A percentile compares a stretch with the other conserved stretches of the same genome.
Conservation (phyloP, 1,139 yeast species). For the Suhomyces chickasaworum region DNA sequence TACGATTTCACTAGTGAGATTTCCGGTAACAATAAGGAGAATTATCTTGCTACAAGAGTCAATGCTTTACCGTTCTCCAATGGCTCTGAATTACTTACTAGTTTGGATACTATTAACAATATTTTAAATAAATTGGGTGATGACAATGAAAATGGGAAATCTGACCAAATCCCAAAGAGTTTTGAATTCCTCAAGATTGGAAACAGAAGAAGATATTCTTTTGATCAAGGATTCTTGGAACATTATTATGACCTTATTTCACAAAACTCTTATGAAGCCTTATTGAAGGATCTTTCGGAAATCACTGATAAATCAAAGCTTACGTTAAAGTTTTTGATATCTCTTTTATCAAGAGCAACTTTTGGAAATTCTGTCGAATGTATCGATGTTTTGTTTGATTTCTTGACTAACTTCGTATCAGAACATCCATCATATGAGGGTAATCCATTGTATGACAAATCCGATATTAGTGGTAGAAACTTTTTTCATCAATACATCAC, state of each 20-base stretch:
- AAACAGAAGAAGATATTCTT: slow-evolving; percentile 25
- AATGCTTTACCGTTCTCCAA: slow-evolving; percentile 79
- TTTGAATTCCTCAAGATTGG: slow-evolving; percentile 22
- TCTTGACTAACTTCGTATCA: slow-evolving; percentile 20
- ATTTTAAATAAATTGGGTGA: slow-evolving; percentile 47
- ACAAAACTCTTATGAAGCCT: slow-evolving; percentile 46
- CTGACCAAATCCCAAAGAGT: slow-evolving; percentile 13
- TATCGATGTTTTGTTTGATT: slow-evolving; percentile 53
- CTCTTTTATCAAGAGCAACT: slow-evolving; percentile 67
- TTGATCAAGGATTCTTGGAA: slow-evolving; percentile 33
- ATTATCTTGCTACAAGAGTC: slow-evolving; percentile 69
- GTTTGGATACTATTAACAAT: slow-evolving; percentile 57
- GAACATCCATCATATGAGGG: slow-evolving; percentile 22
- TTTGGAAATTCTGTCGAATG: slow-evolving; percentile 52
- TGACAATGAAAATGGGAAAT: slow-evolving; percentile 18
- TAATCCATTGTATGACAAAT: slow-evolving; percentile 49
- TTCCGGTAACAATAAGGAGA: slow-evolving; percentile 66
- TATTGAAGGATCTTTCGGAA: slow-evolving; percentile 41
- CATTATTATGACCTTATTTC: slow-evolving; percentile 36
- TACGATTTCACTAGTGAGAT: slow-evolving; percentile 20
- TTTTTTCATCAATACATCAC: slow-evolving; percentile 83
- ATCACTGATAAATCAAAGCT: slow-evolving; percentile 25
- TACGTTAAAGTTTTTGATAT: slow-evolving; percentile 47
- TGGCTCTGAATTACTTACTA: slow-evolving; percentile 56
- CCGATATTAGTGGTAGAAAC: slow-evolving; percentile 80